Conservation (phyloP, 345 rosid genomes). For the Populus tremula region DNA sequence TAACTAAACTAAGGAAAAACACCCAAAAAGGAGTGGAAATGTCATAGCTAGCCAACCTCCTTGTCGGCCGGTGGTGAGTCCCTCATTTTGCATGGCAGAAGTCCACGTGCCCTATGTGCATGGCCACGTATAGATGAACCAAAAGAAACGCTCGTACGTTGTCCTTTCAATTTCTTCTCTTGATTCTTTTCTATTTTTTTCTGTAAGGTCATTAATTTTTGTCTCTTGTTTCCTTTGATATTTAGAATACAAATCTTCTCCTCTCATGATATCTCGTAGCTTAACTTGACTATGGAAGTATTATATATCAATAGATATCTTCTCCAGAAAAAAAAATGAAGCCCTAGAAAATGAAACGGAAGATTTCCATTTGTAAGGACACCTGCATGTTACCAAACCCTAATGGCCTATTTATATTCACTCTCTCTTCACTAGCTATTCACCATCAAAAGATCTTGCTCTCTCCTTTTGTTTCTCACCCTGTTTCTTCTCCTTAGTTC, state of each 20-base stretch:
- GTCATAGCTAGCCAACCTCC: not conserved
- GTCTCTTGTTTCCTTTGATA: too few species aligned
- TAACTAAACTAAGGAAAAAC: not conserved
- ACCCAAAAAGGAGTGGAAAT: not conserved
- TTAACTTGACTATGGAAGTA: not conserved
- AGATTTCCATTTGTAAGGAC: not conserved
- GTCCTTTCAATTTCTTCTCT: not conserved
- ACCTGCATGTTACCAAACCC: too few species aligned
- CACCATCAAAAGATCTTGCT: not conserved
- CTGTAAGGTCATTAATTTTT: not conserved
- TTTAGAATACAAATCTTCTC: not conserved
- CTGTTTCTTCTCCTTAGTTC: not conserved
- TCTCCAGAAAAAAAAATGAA: not conserved
- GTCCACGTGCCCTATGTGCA: slow-evolving; percentile 17
- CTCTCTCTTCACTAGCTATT: not conserved
- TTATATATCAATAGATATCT: not conserved
- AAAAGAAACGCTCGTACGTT: slow-evolving; percentile 1
- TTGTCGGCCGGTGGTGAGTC: slow-evolving; percentile 12
- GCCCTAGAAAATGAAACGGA: not conserved
- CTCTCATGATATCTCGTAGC: not conserved
- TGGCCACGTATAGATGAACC: slow-evolving; percentile 15
- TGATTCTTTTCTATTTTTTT: not conserved
- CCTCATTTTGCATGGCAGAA: slow-evolving; percentile 6
- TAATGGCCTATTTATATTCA: not conserved
- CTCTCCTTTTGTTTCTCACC: not conserved